Evolutionary conservation across 2,329 filamentous ascomycete species (phyloP).

Genomic region (Exophiala calicioides): DNA sequence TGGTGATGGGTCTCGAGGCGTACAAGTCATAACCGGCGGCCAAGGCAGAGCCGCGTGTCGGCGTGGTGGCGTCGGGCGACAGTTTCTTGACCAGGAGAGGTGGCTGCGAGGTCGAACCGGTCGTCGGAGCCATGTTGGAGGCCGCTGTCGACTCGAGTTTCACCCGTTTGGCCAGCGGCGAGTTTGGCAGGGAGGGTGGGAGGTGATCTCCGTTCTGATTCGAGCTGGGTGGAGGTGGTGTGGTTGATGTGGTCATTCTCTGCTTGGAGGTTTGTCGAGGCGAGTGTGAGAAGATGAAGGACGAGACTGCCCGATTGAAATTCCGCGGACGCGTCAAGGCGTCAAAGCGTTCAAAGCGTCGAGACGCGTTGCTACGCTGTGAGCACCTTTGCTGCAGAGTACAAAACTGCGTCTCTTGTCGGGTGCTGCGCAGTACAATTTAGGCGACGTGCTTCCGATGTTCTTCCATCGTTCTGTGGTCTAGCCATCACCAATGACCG

Average conservation of each 20-base stretch:
- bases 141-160: conserved; percentile 56
- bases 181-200: conserved; percentile 64
- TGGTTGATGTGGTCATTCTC: conserved; percentile 47
- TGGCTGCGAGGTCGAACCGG: conserved; percentile 46
- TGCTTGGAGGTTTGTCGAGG: not conserved
- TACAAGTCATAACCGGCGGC: conserved; percentile 96
- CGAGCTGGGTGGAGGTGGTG: conserved; percentile 39
- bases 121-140: conserved; percentile 36
- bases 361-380: no score
- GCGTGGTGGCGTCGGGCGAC: conserved; percentile 72
- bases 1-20: conserved; percentile 68
- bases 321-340: no score
- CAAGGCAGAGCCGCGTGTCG: conserved; percentile 84
- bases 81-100: conserved; percentile 86
- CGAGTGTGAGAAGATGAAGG: no score
- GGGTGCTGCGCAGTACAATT: no score
- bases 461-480: no score
- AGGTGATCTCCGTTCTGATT: conserved; percentile 39
- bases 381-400: no score
- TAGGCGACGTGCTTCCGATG: no score
- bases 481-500: no score
- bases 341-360: no score
- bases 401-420: no score
- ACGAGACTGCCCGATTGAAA: no score
- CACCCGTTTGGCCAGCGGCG: conserved; percentile 77